phyloP scores from a whole-genome alignment of 1,139 yeast species.

The Pichia sp. region DNA sequence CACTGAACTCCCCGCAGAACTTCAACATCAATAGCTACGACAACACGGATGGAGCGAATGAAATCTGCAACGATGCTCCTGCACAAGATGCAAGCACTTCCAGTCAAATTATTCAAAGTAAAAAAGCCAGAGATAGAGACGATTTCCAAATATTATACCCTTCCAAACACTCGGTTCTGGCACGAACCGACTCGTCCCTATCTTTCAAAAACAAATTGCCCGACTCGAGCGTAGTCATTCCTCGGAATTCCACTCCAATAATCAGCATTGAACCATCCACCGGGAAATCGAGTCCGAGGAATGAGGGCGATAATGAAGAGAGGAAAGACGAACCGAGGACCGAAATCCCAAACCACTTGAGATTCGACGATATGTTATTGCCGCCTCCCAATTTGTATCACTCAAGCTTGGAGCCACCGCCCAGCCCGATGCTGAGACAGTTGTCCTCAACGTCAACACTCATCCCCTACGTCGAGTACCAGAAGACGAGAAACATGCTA shows the following conservation, averaged over 20 bases:
- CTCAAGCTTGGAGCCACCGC: background rate
- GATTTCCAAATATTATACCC: constrained; percentile 5
- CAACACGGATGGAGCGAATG: background rate
- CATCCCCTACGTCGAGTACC: constrained; percentile 15
- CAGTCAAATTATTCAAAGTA: background rate
- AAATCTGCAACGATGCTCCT: background rate
- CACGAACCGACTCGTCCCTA: background rate
- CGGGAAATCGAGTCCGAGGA: no score
- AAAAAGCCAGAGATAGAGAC: background rate
- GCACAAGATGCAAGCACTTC: background rate
- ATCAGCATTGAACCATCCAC: constrained; percentile 2
- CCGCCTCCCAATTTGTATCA: background rate
- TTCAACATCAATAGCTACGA: background rate
- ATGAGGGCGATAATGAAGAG: background rate
- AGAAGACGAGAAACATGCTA: constrained; percentile 9
- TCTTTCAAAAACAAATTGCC: background rate
- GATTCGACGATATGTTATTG: background rate
- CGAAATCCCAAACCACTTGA: background rate
- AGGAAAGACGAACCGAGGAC: background rate
- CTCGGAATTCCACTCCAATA: background rate
- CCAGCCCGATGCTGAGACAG: background rate
- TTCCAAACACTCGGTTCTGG: background rate
- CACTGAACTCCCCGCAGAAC: constrained; percentile 3
- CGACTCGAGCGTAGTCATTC: background rate
- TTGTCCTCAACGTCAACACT: constrained; percentile 4